Conservation (phyloP, 306 rosid species). For the Rosa persica region DNA sequence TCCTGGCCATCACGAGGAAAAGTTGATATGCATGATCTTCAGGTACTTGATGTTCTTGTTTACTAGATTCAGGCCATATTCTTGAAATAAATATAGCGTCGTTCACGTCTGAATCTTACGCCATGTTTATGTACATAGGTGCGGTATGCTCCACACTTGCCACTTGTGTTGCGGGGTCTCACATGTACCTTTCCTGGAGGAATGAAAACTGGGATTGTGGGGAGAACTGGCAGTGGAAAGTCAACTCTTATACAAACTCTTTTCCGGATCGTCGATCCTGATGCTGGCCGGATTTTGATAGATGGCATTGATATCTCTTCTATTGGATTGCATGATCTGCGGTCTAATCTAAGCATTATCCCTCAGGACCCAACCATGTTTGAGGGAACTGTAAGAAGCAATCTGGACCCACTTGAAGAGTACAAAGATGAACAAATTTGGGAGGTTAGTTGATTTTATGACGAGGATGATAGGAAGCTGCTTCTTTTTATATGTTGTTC, state of each 20-base stretch:
- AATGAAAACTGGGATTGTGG: conserved; percentile 81
- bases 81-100: neutral
- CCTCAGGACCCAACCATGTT: conserved; percentile 99
- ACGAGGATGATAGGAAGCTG: neutral
- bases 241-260: conserved; percentile 79
- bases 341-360: conserved; percentile 76
- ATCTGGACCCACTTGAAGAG: conserved; percentile 81
- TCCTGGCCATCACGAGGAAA: conserved; percentile 78
- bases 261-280: conserved; percentile 66
- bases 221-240: conserved; percentile 91
- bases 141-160: conserved; percentile 86
- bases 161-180: conserved; percentile 76
- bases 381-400: conserved; percentile 84
- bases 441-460: conserved; percentile 52
- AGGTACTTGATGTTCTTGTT: conserved; percentile 41
- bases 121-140: conserved; percentile 42
- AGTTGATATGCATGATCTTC: conserved; percentile 63
- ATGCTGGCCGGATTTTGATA: conserved; percentile 54
- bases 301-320: conserved; percentile 59
- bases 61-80: neutral
- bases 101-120: neutral
- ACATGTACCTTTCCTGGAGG: conserved; percentile 74
- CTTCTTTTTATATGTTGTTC: neutral
- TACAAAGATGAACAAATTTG: conserved; percentile 76
- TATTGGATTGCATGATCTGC: conserved; percentile 79